A percentile compares a stretch with the other conserved stretches of the same genome.
Conservation (phyloP, 1,139 yeast species). For the Sugiyamaella castrensis region DNA sequence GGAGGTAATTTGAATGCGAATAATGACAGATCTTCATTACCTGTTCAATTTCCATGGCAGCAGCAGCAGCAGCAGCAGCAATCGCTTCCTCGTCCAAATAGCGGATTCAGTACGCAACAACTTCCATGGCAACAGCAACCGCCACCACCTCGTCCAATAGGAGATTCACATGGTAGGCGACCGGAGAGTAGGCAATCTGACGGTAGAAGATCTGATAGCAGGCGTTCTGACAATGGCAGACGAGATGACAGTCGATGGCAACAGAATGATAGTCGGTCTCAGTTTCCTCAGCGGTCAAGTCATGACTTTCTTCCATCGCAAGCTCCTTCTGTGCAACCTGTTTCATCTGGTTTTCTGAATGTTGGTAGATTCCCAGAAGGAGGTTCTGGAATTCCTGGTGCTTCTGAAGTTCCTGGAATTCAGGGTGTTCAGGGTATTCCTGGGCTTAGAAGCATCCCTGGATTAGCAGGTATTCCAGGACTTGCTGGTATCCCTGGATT, state of each 20-base stretch:
- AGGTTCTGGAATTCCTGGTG: slow-evolving; percentile 8
- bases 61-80: neutral
- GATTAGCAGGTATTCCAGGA: slow-evolving; percentile 25
- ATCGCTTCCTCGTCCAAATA: neutral
- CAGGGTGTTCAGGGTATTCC: slow-evolving; percentile 13
- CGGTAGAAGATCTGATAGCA: too few relatives aligned
- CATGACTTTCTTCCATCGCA: too few relatives aligned
- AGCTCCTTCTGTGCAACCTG: too few relatives aligned
- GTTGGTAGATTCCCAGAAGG: too few relatives aligned
- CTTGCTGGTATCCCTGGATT: slow-evolving; percentile 29
- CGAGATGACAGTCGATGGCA: neutral
- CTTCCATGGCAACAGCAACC: neutral
- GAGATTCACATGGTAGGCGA: neutral
- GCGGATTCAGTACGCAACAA: too few relatives aligned
- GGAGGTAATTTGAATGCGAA: too few relatives aligned
- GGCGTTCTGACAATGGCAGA: neutral
- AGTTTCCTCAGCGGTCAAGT: too few relatives aligned
- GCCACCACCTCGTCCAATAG: neutral
- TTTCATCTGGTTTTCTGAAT: too few relatives aligned
- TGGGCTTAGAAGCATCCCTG: slow-evolving; percentile 21
- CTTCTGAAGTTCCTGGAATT: slow-evolving; percentile 14
- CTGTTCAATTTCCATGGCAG: slow-evolving; percentile 14
- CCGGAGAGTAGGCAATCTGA: too few relatives aligned
- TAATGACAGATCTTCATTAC: slow-evolving; percentile 4
- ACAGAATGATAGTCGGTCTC: too few relatives aligned